Evolutionary conservation across 108 stramenopile genomes (phyloP), one percentile per base, ranked within the genome.

Genomic region (Skeletonema potamos): DNA sequence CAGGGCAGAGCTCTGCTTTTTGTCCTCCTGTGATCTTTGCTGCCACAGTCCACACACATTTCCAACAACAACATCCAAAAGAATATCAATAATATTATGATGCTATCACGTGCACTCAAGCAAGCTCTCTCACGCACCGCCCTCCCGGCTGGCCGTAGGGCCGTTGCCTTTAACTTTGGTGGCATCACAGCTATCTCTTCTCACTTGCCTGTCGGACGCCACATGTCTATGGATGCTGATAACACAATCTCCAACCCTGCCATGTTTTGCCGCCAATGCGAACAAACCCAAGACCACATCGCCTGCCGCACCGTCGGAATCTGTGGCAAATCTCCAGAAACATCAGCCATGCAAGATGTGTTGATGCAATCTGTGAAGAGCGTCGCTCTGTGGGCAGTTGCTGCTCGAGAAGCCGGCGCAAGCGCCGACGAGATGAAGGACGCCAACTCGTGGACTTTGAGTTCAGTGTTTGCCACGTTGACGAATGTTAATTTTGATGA

Each of bases 401-500:
- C 85, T 20, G 90, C 87, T 6, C 62, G 88, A 44, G 77, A 80
- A 18, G 74, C 82, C 4, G 86, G 87, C 9, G 81, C 82, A 13
- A 74, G 81, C 6, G 59, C 63, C 0, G 66, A 79, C 29, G 74
- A 85, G 39, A 62, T 89, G 76, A 44, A 81, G 43, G 75, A 72
- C 20, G 86, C 77, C 34, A 89, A 89, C 55, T 51, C 74, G n/a
- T 89, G 86, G 90, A 89, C 90, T 0, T 68, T 91, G n/a, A 36
- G 74, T 48, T 73, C 84, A 18, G 73, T 83, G 9, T 89, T 89
- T 78, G 82, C 86, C 17, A 93, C 92, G 2, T 62, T 93, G 44
- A 93, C 92, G 51, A 93, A 93, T 81, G 92, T 93, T 61, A 93
- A 93, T 76, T 93, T 93, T 74, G 70, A 72, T 48, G 84, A 86